A percentile compares a stretch with the other conserved stretches of the same genome.
phyloP scores from a whole-genome alignment of 352 stramenopile genomes.

The Globisporangium barbulae region DNA sequence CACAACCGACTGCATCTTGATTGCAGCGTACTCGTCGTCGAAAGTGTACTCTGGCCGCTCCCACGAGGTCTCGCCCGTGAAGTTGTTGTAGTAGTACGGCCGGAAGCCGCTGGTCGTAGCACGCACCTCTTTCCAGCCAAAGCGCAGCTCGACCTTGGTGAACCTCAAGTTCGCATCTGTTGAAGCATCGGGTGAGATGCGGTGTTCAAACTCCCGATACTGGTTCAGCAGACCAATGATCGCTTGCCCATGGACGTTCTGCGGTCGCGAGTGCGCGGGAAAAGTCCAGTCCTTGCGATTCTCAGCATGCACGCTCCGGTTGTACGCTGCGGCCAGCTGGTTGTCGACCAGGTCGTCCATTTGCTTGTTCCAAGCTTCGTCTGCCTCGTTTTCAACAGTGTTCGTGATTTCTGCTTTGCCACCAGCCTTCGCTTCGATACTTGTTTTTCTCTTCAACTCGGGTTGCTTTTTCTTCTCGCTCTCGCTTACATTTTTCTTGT shows the following conservation, averaged over 20 bases:
- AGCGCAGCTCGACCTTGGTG: conserved; percentile 55
- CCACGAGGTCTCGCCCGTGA: conserved; percentile 46
- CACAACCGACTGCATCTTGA: conserved; percentile 58
- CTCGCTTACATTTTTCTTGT: background rate
- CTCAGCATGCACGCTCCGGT: conserved; percentile 47
- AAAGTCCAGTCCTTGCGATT: conserved; percentile 53
- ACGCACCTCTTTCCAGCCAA: conserved; percentile 57
- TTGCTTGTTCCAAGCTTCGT: conserved; percentile 12
- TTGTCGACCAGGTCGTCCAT: conserved; percentile 14
- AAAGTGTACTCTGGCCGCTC: conserved; percentile 63
- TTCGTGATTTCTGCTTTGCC: background rate
- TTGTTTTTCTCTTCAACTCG: background rate
- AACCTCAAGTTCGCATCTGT: conserved; percentile 31
- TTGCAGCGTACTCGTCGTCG: conserved; percentile 59
- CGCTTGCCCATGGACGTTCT: conserved; percentile 44
- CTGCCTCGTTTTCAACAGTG: background rate
- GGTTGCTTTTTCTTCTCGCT: background rate
- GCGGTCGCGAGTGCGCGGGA: conserved; percentile 40
- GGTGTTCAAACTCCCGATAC: conserved; percentile 26
- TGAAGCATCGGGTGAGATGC: conserved; percentile 18
- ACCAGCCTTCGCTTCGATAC: background rate
- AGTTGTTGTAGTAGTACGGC: conserved; percentile 49
- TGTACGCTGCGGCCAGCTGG: conserved; percentile 34
- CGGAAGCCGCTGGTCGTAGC: conserved; percentile 4
- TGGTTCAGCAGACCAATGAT: conserved; percentile 44